phyloP scores from a whole-genome alignment of 2,329 filamentous ascomycete species.

The Davidsoniella virescens region DNA sequence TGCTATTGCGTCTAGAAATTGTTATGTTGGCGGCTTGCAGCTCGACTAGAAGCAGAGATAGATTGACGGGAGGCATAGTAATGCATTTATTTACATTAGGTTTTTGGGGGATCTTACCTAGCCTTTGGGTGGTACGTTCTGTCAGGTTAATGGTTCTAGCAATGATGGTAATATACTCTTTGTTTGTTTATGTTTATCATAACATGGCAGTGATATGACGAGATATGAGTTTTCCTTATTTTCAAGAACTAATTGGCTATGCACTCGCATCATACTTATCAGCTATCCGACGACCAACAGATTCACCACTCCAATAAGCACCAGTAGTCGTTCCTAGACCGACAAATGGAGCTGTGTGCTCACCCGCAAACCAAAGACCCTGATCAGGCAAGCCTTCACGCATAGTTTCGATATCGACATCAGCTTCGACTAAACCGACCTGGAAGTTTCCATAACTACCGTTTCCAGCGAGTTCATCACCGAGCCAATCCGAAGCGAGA shows the following conservation, averaged over 20 bases:
- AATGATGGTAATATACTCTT: too few relatives aligned
- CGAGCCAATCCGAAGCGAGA: constrained; percentile 61
- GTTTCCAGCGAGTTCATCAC: constrained; percentile 62
- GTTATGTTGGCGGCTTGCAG: constrained; percentile 8
- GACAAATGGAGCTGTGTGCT: constrained; percentile 82
- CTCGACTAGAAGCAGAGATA: background rate
- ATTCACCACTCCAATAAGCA: constrained; percentile 82
- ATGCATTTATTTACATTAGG: too few relatives aligned
- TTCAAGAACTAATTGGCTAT: too few relatives aligned
- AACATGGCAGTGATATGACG: too few relatives aligned
- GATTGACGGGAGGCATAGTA: background rate
- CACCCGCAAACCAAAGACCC: constrained; percentile 72
- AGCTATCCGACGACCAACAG: constrained; percentile 49
- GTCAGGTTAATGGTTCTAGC: too few relatives aligned
- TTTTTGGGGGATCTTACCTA: too few relatives aligned
- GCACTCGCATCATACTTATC: constrained; percentile 30
- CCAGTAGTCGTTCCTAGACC: constrained; percentile 78
- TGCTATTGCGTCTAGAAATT: constrained; percentile 11
- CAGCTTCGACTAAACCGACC: constrained; percentile 51
- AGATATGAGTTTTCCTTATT: too few relatives aligned
- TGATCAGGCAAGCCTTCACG: constrained; percentile 45
- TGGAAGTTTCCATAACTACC: constrained; percentile 82
- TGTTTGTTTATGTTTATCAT: too few relatives aligned
- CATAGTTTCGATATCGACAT: constrained; percentile 53
- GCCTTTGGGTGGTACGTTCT: too few relatives aligned